A percentile compares a stretch with the other conserved stretches of the same genome.
Conservation (phyloP, 768 basidiomycete species). For the Naganishia onofrii region DNA sequence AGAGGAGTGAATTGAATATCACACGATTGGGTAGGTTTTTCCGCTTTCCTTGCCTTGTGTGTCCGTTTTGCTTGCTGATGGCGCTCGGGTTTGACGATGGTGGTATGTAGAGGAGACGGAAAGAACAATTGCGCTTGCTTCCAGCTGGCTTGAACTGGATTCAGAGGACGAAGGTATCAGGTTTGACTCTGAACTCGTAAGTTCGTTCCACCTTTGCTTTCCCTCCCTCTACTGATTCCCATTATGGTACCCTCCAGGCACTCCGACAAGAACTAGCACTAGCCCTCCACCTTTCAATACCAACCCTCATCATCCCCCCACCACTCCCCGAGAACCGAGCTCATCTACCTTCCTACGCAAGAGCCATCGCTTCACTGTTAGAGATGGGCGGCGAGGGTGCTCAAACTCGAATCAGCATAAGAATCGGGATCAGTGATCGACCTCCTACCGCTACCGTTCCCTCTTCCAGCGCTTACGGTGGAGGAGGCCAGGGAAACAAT, state of each 20-base stretch:
- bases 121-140: constrained; percentile 67
- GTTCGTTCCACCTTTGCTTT: constrained; percentile 38
- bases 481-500: not conserved
- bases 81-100: not conserved
- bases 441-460: constrained; percentile 41
- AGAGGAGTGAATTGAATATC: constrained; percentile 80
- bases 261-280: constrained; percentile 88
- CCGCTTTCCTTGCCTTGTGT: constrained; percentile 1
- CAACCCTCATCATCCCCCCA: constrained; percentile 79
- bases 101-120: constrained; percentile 50
- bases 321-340: constrained; percentile 67
- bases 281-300: constrained; percentile 85
- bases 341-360: constrained; percentile 86
- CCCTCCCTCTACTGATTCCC: not conserved
- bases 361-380: constrained; percentile 72
- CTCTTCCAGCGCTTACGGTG: not conserved
- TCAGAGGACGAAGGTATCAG: constrained; percentile 88
- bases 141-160: constrained; percentile 95
- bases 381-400: constrained; percentile 65
- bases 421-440: constrained; percentile 56
- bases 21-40: constrained; percentile 72
- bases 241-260: constrained; percentile 61
- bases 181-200: constrained; percentile 90
- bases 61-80: constrained; percentile 6
- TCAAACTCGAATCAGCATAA: constrained; percentile 67